phyloP scores from a whole-genome alignment of 768 basidiomycete species.

The Termitomyces sp. region DNA sequence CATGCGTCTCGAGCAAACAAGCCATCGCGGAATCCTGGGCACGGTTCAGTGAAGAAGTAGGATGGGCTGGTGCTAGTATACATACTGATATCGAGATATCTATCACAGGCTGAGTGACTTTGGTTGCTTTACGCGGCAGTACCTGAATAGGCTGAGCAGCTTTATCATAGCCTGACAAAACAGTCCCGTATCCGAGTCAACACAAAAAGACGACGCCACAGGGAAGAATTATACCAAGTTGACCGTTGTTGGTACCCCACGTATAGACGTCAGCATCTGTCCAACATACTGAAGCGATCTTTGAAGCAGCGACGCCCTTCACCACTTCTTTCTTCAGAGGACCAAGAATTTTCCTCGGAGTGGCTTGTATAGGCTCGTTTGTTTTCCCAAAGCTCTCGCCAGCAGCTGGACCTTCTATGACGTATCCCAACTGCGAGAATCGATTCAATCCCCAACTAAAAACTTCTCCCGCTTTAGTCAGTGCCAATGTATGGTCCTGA shows the following conservation, averaged over 20 bases:
- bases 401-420: constrained; percentile 53
- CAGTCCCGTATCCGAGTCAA: not conserved
- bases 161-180: constrained; percentile 69
- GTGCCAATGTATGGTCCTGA: constrained; percentile 90
- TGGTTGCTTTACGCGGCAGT: constrained; percentile 77
- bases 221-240: constrained; percentile 62
- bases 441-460: constrained; percentile 90
- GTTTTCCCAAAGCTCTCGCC: constrained; percentile 35
- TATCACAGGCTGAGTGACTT: constrained; percentile 66
- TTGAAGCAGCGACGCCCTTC: constrained; percentile 81
- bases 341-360: constrained; percentile 72
- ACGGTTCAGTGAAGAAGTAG: not conserved
- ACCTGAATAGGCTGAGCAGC: constrained; percentile 71
- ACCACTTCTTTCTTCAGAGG: constrained; percentile 78
- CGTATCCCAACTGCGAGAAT: constrained; percentile 87
- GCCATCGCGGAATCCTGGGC: constrained; percentile 77
- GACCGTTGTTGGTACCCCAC: constrained; percentile 94
- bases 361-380: constrained; percentile 76
- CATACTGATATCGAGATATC: constrained; percentile 74
- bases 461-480: constrained; percentile 81
- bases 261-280: constrained; percentile 71
- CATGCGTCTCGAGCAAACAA: constrained; percentile 74
- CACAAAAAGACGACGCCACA: not conserved
- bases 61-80: constrained; percentile 11
- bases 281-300: constrained; percentile 88